Evolutionary conservation across 1,284 basidiomycete species (phyloP).

Genomic region (Leccinum fuscescens): DNA sequence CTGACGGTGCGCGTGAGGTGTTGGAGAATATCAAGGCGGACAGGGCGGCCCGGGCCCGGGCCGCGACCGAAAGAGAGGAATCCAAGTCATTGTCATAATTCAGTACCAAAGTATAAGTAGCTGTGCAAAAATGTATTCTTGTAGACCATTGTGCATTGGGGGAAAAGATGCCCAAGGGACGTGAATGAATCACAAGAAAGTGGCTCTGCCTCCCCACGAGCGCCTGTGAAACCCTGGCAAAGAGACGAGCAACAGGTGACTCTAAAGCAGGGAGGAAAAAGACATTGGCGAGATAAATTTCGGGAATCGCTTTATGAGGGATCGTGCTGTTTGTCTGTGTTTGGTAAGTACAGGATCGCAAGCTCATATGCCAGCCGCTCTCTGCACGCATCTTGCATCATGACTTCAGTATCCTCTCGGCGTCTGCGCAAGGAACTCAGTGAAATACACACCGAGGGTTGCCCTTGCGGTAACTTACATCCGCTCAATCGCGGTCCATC

Average conservation of each 20-base stretch:
- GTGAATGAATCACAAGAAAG: conserved; percentile 32
- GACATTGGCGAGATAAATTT: conserved; percentile 22
- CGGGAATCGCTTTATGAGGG: conserved; percentile 14
- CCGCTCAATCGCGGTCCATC: not conserved
- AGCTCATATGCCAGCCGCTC: not conserved
- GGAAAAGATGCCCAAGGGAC: conserved; percentile 30
- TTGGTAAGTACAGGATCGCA: conserved; percentile 15
- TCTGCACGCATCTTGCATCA: conserved; percentile 31
- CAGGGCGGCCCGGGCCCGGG: conserved; percentile 53
- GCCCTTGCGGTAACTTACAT: conserved; percentile 57
- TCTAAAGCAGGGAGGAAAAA: conserved; percentile 35
- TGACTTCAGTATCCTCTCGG: conserved; percentile 64
- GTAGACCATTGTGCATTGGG: conserved; percentile 34
- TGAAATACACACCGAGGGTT: conserved; percentile 69
- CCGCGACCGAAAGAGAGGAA: conserved; percentile 33
- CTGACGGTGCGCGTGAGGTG: conserved; percentile 71
- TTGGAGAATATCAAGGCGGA: conserved; percentile 77
- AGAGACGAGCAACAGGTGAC: conserved; percentile 41
- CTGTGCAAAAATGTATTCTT: conserved; percentile 24
- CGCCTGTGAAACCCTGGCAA: conserved; percentile 42
- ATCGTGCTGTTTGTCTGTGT: conserved; percentile 25
- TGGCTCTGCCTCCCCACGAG: conserved; percentile 49
- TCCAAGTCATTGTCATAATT: conserved; percentile 12
- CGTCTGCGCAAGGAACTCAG: conserved; percentile 71
- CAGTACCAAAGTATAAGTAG: conserved; percentile 10